phyloP scores from a whole-genome alignment of 371 early-diverging fungal species.

The Mucor velutinosus region DNA sequence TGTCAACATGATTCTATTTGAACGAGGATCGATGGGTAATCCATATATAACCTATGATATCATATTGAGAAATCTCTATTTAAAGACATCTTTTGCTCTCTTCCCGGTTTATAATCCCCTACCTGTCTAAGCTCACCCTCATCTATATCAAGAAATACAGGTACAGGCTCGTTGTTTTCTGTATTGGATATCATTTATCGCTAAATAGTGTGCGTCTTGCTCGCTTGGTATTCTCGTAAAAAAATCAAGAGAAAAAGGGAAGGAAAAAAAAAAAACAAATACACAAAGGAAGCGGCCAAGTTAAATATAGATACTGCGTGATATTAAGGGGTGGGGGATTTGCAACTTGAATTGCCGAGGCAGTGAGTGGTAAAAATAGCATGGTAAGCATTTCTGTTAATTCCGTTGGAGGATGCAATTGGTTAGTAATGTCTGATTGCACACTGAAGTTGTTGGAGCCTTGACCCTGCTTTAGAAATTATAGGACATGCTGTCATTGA shows the following conservation, averaged over 20 bases:
- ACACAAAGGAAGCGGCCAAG: not conserved
- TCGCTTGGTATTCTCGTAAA: not conserved
- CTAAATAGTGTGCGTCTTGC: not conserved
- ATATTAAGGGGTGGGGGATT: slow-evolving; percentile 1
- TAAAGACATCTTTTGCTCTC: not conserved
- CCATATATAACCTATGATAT: slow-evolving; percentile 54
- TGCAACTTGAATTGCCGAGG: slow-evolving; percentile 11
- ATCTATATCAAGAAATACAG: slow-evolving; percentile 14
- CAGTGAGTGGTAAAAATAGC: not conserved
- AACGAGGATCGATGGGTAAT: slow-evolving; percentile 53
- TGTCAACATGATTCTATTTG: slow-evolving; percentile 54
- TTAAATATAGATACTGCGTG: not conserved
- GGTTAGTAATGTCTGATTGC: not conserved
- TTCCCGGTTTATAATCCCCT: not conserved
- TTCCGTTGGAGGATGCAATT: not conserved
- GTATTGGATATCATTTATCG: not conserved
- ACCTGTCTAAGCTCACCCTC: slow-evolving; percentile 16
- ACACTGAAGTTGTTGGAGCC: not conserved
- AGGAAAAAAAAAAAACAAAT: not conserved
- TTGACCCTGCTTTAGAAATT: too few species aligned
- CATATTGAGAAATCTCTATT: not conserved
- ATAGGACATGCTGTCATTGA: too few species aligned
- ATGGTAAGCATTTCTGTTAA: not conserved
- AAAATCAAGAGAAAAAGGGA: not conserved
- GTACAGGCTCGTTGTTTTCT: not conserved